Conservation (phyloP, 441 rosid genomes). For the Pelargonium cotyledonis region DNA sequence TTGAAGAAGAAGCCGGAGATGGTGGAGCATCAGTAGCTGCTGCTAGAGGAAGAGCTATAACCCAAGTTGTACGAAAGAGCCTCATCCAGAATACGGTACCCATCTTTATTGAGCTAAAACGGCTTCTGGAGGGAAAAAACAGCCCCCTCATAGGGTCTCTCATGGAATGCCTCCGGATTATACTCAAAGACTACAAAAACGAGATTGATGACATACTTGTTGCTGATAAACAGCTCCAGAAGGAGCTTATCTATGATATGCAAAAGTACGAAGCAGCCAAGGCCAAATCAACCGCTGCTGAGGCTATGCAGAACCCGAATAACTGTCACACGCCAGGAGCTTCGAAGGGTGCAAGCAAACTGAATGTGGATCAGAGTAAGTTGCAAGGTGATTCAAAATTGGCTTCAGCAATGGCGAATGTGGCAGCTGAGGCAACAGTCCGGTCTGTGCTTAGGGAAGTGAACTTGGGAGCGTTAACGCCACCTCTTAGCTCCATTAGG, state of each 20-base stretch:
- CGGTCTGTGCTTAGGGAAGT: conserved; percentile 71
- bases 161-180: conserved; percentile 82
- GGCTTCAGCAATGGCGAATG: conserved; percentile 62
- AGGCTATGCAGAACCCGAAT: conserved; percentile 32
- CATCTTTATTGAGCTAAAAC: conserved; percentile 87
- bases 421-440: conserved; percentile 55
- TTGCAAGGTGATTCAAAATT: conserved; percentile 35
- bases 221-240: conserved; percentile 89
- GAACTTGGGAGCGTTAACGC: conserved; percentile 49
- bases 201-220: conserved; percentile 87
- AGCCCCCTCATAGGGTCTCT: conserved; percentile 90
- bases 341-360: conserved; percentile 4
- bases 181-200: conserved; percentile 88
- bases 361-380: conserved; percentile 9
- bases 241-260: conserved; percentile 83
- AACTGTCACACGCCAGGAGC: conserved; percentile 31
- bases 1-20: conserved; percentile 56
- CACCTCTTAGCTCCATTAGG: conserved; percentile 65
- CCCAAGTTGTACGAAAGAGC: conserved; percentile 81
- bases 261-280: conserved; percentile 69
- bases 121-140: conserved; percentile 82
- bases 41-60: conserved; percentile 79
- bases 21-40: conserved; percentile 34
- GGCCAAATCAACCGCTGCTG: conserved; percentile 51
- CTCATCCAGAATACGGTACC: conserved; percentile 92